phyloP scores from a whole-genome alignment of 345 rosid genomes.

The Hevea brasiliensis region DNA sequence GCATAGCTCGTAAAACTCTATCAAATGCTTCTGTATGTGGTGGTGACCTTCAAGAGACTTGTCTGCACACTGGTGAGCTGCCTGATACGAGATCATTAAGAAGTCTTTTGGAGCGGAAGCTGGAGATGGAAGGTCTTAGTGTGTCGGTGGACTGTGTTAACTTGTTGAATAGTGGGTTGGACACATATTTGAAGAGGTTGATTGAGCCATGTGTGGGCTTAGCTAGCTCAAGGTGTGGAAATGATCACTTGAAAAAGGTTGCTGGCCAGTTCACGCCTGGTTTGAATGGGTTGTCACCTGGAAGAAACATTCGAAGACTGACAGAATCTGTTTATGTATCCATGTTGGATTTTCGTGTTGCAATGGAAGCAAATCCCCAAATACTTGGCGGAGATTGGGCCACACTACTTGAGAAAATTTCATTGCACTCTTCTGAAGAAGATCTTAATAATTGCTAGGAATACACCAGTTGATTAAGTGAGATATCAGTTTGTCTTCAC shows the following conservation, averaged over 20 bases:
- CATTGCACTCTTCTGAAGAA: conserved; percentile 43
- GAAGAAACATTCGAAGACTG: conserved; percentile 25
- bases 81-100: conserved; percentile 78
- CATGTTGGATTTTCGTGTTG: conserved; percentile 53
- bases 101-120: conserved; percentile 57
- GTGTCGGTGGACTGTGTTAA: conserved; percentile 58
- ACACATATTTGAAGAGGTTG: conserved; percentile 66
- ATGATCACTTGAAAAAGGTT: conserved; percentile 22
- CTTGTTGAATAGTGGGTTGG: conserved; percentile 70
- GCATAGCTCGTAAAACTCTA: conserved; percentile 46
- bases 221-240: conserved; percentile 48
- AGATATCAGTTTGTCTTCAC: neutral
- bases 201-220: conserved; percentile 67
- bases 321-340: conserved; percentile 39
- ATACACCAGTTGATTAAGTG: conserved; percentile 18
- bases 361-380: conserved; percentile 63
- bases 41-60: conserved; percentile 35
- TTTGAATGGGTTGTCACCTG: conserved; percentile 25
- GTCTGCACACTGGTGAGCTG: conserved; percentile 57
- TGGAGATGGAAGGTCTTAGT: conserved; percentile 61
- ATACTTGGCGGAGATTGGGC: conserved; percentile 78
- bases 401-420: conserved; percentile 62
- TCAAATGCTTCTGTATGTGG: conserved; percentile 29
- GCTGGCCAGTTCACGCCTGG: conserved; percentile 20
- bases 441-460: conserved; percentile 8